Conservation (phyloP, 1,284 basidiomycete genomes). For the Ustilago xerochloae region DNA sequence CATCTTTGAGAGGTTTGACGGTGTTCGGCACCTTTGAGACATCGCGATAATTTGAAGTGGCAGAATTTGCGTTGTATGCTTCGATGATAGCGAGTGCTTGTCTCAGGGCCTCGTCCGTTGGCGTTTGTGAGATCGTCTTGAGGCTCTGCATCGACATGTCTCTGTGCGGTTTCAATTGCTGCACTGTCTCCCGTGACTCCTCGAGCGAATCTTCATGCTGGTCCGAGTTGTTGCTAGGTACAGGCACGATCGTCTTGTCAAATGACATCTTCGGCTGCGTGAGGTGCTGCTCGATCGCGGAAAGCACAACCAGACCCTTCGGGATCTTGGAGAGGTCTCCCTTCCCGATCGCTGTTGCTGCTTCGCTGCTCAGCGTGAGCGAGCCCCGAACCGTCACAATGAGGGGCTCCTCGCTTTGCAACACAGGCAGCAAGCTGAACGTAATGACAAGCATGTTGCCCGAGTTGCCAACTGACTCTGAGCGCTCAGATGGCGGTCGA, state of each 20-base stretch:
- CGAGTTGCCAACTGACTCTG: not conserved
- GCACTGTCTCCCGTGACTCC: conserved; percentile 28
- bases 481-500: conserved; percentile 17
- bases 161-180: not conserved
- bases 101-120: conserved; percentile 15
- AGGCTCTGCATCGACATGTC: not conserved
- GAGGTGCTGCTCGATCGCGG: conserved; percentile 5
- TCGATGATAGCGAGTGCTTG: conserved; percentile 35
- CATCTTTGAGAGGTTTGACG: not conserved
- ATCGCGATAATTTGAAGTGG: too few species aligned
- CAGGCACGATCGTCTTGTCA: not conserved
- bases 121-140: not conserved
- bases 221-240: not conserved
- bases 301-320: conserved; percentile 8
- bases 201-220: conserved; percentile 18
- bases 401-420: conserved; percentile 29
- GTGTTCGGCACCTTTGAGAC: too few species aligned
- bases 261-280: not conserved
- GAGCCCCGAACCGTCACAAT: conserved; percentile 9
- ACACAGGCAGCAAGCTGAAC: conserved; percentile 28
- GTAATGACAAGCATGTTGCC: conserved; percentile 16
- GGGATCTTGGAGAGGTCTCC: conserved; percentile 3
- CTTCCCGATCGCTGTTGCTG: not conserved
- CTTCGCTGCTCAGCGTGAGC: not conserved
- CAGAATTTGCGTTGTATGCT: conserved; percentile 31